Evolutionary conservation across 371 early-diverging fungal genomes (phyloP).

Genomic region (Mucor racemosus): DNA sequence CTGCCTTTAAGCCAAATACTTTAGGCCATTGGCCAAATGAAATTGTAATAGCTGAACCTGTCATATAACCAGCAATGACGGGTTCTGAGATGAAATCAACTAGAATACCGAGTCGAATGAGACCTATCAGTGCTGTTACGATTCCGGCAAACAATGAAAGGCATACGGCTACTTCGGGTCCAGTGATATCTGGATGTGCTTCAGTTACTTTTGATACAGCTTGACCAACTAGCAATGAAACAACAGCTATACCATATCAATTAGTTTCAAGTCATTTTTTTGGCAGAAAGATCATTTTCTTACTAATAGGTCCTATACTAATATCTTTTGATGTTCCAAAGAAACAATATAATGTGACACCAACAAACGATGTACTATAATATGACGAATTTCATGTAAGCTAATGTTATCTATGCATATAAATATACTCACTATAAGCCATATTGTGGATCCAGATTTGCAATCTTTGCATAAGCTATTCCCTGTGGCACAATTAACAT

Average conservation of each 20-base stretch:
- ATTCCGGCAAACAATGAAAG: conserved; percentile 65
- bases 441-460: conserved; percentile 66
- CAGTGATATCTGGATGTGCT: conserved; percentile 29
- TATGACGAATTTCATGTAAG: conserved; percentile 9
- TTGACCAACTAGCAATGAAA: conserved; percentile 78
- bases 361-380: conserved; percentile 41
- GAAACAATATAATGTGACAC: conserved; percentile 57
- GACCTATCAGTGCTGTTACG: conserved; percentile 65
- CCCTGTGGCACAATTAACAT: conserved; percentile 86
- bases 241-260: conserved; percentile 60
- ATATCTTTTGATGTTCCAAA: conserved; percentile 88
- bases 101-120: conserved; percentile 77
- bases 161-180: conserved; percentile 53
- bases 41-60: conserved; percentile 76
- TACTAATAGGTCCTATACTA: conserved; percentile 80
- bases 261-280: background rate
- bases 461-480: conserved; percentile 85
- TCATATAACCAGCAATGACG: conserved; percentile 76
- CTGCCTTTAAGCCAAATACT: conserved; percentile 69
- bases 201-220: conserved; percentile 48
- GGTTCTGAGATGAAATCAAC: conserved; percentile 86
- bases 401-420: conserved; percentile 46
- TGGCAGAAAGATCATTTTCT: background rate
- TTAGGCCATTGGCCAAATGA: conserved; percentile 72
- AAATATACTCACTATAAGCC: conserved; percentile 47